Conservation (phyloP, 805 yeast species). For the Wickerhamomyces kurtzmanii region DNA sequence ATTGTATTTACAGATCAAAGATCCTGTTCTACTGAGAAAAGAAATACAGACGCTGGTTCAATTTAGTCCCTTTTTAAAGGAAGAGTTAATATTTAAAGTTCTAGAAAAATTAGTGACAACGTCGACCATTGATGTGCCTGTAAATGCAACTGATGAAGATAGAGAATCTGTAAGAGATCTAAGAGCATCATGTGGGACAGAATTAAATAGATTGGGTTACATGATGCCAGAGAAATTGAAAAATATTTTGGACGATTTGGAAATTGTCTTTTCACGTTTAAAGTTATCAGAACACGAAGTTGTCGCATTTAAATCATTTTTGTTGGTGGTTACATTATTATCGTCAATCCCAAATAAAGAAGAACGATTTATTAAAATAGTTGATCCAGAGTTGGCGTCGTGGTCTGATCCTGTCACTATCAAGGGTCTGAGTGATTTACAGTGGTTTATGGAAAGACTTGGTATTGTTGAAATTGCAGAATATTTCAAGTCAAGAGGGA, state of each 20-base stretch:
- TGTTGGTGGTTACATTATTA: constrained; percentile 85
- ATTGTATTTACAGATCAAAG: constrained; percentile 63
- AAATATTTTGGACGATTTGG: constrained; percentile 73
- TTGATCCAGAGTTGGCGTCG: constrained; percentile 84
- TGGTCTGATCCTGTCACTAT: constrained; percentile 93
- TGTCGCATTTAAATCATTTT: constrained; percentile 87
- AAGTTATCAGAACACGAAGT: constrained; percentile 85
- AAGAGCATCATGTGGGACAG: constrained; percentile 90
- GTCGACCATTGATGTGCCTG: constrained; percentile 75
- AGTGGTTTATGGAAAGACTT: constrained; percentile 97
- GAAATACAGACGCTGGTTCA: constrained; percentile 90
- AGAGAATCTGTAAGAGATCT: constrained; percentile 78
- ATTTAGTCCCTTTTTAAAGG: constrained; percentile 83
- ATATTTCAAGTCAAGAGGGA: constrained; percentile 76
- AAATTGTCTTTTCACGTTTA: constrained; percentile 66
- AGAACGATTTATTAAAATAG: constrained; percentile 75
- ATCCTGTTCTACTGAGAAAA: constrained; percentile 74
- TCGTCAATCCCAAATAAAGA: constrained; percentile 64
- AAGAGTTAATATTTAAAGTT: constrained; percentile 72
- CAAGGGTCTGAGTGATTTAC: constrained; percentile 80
- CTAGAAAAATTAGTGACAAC: constrained; percentile 80
- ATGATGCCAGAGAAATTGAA: constrained; percentile 88
- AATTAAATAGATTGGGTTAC: constrained; percentile 85
- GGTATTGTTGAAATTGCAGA: constrained; percentile 92
- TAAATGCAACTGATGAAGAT: constrained; percentile 55